Conservation (phyloP, 169 alveolate genomes). For the Cryptosporidium viatorum region DNA sequence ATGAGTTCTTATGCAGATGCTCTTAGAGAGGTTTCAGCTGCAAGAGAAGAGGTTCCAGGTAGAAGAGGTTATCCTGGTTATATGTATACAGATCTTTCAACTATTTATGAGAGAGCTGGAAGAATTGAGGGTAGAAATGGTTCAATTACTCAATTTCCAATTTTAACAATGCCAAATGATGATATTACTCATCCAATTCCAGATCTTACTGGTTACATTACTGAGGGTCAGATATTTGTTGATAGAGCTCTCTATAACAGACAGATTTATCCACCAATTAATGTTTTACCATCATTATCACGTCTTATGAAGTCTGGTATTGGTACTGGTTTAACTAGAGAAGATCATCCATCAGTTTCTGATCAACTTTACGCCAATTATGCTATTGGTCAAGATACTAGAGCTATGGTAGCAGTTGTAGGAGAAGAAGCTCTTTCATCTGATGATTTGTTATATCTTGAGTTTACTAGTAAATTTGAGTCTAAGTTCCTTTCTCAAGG, state of each 20-base stretch:
- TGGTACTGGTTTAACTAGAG: slow-evolving; percentile 99
- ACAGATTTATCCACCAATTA: slow-evolving; percentile 93
- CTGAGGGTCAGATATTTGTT: slow-evolving; percentile 99
- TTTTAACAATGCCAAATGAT: slow-evolving; percentile 99
- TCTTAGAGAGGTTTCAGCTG: slow-evolving; percentile 99
- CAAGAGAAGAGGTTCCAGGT: slow-evolving; percentile 99
- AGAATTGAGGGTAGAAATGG: slow-evolving; percentile 97
- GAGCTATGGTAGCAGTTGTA: slow-evolving; percentile 99
- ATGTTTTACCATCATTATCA: slow-evolving; percentile 97
- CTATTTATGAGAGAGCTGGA: slow-evolving; percentile 99
- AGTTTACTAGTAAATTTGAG: slow-evolving; percentile 98
- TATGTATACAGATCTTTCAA: slow-evolving; percentile 99
- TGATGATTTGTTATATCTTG: slow-evolving; percentile 97
- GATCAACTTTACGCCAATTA: slow-evolving; percentile 99
- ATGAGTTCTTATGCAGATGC: slow-evolving; percentile 99
- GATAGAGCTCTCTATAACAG: slow-evolving; percentile 97
- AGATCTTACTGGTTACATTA: slow-evolving; percentile 98
- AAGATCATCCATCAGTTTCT: slow-evolving; percentile 99
- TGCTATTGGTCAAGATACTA: slow-evolving; percentile 99
- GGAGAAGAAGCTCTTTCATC: slow-evolving; percentile 99
- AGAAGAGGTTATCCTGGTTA: slow-evolving; percentile 99
- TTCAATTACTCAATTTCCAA: slow-evolving; percentile 98
- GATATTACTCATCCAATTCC: slow-evolving; percentile 99
- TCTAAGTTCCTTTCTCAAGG: slow-evolving; percentile 95
- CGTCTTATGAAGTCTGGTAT: slow-evolving; percentile 99